Evolutionary conservation across 176 grass and related monocot species (phyloP).

Genomic region (Rhipidocladum racemiflorum): DNA sequence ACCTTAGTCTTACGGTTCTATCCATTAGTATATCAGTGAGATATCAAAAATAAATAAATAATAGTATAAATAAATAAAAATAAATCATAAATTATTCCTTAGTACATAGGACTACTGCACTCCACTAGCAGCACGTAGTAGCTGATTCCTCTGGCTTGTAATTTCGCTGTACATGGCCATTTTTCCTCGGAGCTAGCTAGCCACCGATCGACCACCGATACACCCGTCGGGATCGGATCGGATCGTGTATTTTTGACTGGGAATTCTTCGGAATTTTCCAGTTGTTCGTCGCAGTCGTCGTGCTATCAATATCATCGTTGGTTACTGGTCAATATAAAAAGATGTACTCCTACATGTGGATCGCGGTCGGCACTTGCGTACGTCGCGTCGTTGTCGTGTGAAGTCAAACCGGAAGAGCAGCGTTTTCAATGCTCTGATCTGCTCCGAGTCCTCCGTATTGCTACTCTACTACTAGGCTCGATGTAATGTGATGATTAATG

Average conservation of each 20-base stretch:
- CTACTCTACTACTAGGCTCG: background rate
- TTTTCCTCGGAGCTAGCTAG: constrained; percentile 33
- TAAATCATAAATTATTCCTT: no score
- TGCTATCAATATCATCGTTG: background rate
- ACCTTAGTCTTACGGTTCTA: no score
- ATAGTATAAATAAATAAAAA: no score
- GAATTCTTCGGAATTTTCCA: background rate
- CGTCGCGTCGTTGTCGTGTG: background rate
- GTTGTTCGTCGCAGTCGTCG: constrained; percentile 7
- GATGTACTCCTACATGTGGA: no score
- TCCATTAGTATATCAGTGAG: no score
- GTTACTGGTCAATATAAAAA: background rate
- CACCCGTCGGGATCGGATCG: background rate
- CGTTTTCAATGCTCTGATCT: background rate
- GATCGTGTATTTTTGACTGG: constrained; percentile 45
- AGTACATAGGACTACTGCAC: background rate
- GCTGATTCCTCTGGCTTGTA: background rate
- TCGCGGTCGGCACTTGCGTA: background rate
- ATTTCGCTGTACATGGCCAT: background rate
- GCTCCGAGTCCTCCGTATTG: background rate
- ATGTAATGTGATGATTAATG: background rate
- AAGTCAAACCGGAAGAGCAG: constrained; percentile 10
- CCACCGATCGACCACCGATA: constrained; percentile 18
- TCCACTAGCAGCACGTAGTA: background rate
- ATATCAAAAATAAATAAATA: no score